phyloP scores from a whole-genome alignment of 2,329 filamentous ascomycete species.

The Curvularia sp. region DNA sequence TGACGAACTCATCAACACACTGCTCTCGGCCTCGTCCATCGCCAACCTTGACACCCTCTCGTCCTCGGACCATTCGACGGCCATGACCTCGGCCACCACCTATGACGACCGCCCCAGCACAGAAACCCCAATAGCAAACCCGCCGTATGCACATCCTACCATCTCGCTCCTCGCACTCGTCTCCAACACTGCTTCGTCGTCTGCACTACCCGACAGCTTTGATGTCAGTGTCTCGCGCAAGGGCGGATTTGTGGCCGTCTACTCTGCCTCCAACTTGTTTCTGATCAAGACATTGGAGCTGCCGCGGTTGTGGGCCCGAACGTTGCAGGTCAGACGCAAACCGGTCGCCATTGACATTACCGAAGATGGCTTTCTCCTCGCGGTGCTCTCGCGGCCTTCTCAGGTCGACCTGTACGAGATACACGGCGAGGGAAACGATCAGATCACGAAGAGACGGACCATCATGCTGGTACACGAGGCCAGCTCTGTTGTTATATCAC shows the following conservation, averaged over 20 bases:
- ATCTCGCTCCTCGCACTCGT: slow-evolving; percentile 49
- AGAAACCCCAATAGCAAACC: slow-evolving; percentile 27
- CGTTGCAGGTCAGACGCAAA: slow-evolving; percentile 49
- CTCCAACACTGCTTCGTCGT: slow-evolving; percentile 50
- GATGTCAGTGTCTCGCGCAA: slow-evolving; percentile 49
- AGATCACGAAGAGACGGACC: slow-evolving; percentile 73
- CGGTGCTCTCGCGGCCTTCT: slow-evolving; percentile 81
- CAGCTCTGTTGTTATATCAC: slow-evolving; percentile 79
- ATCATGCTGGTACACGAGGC: slow-evolving; percentile 81
- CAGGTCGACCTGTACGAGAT: slow-evolving; percentile 88
- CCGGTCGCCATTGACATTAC: slow-evolving; percentile 73
- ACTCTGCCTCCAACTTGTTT: slow-evolving; percentile 49
- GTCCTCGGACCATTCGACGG: slow-evolving; percentile 43
- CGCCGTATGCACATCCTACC: slow-evolving; percentile 41
- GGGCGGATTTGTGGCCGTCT: slow-evolving; percentile 49
- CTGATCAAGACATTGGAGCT: slow-evolving; percentile 48
- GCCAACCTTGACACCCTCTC: slow-evolving; percentile 40
- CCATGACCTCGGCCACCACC: slow-evolving; percentile 46
- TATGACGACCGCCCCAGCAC: slow-evolving; percentile 35
- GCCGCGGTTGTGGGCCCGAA: slow-evolving; percentile 48
- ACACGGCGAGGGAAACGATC: slow-evolving; percentile 48
- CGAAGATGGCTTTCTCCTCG: slow-evolving; percentile 77
- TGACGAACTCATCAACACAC: slow-evolving; percentile 31
- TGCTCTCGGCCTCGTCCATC: slow-evolving; percentile 44
- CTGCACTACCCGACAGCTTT: slow-evolving; percentile 49